Evolutionary conservation across 2,329 filamentous ascomycete genomes (phyloP).

Genomic region (Diaporthe citri): DNA sequence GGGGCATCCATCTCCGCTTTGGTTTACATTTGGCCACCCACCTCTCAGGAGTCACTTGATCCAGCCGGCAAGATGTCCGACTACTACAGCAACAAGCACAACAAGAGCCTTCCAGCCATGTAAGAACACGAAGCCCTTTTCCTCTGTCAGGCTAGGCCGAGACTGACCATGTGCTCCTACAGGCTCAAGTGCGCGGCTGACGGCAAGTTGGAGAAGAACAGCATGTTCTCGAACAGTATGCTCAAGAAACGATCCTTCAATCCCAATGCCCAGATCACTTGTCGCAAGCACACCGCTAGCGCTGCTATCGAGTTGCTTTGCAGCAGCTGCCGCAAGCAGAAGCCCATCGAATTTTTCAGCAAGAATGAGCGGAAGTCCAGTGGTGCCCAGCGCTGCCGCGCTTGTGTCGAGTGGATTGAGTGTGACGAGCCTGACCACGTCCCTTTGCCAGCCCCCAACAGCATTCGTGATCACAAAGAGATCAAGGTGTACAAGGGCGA

Average conservation of each 20-base stretch:
- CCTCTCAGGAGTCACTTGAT: neutral
- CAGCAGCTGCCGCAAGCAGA: conserved; percentile 27
- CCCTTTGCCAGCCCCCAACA: conserved; percentile 34
- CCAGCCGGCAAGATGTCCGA: conserved; percentile 8
- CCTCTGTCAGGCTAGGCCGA: neutral
- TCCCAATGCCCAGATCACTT: conserved; percentile 16
- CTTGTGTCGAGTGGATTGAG: conserved; percentile 35
- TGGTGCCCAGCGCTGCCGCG: conserved; percentile 34
- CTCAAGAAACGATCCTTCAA: conserved; percentile 34
- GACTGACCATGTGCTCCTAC: neutral
- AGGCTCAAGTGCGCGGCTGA: conserved; percentile 36
- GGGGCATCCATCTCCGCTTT: neutral
- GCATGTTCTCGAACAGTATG: conserved; percentile 37
- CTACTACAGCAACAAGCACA: conserved; percentile 7
- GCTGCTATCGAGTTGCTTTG: conserved; percentile 29
- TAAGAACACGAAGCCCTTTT: neutral
- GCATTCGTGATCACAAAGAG: neutral
- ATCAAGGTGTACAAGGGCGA: neutral
- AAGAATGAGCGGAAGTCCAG: conserved; percentile 29
- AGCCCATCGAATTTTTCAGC: conserved; percentile 23
- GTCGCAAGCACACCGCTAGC: conserved; percentile 35
- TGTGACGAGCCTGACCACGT: conserved; percentile 6
- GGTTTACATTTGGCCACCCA: neutral
- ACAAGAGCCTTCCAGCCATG: conserved; percentile 26
- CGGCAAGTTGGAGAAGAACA: conserved; percentile 33